Evolutionary conservation across 139 green algal species (phyloP).

Genomic region (Chlorella sp.): DNA sequence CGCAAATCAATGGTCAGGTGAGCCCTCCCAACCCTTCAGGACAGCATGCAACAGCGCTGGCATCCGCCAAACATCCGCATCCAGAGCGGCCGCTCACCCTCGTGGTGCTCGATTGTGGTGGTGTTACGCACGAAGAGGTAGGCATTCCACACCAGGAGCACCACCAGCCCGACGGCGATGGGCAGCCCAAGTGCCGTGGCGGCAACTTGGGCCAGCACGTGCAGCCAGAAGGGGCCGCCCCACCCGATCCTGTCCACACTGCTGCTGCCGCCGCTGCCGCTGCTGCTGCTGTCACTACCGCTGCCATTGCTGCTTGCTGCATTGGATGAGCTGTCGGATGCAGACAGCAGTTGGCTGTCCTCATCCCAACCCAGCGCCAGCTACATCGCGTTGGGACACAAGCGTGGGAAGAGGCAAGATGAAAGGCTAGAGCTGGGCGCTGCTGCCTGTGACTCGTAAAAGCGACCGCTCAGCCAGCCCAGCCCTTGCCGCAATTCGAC

Average conservation of each 20-base stretch:
- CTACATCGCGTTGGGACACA: too few species aligned
- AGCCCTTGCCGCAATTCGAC: too few species aligned
- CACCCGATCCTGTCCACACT: not conserved
- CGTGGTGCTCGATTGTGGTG: constrained; percentile 89
- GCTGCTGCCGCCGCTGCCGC: not conserved
- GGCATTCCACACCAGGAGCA: constrained; percentile 85
- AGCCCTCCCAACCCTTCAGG: too few species aligned
- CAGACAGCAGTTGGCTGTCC: not conserved
- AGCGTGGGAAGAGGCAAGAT: too few species aligned
- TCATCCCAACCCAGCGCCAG: constrained; percentile 39
- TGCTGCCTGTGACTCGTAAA: too few species aligned
- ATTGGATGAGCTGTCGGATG: not conserved
- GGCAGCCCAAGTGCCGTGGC: constrained; percentile 63
- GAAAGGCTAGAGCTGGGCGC: too few species aligned
- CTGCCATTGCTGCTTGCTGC: not conserved
- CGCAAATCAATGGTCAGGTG: too few species aligned
- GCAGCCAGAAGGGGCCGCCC: constrained; percentile 29
- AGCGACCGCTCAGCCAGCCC: too few species aligned
- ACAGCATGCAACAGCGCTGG: too few species aligned
- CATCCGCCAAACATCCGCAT: too few species aligned
- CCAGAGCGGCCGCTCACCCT: constrained; percentile 52
- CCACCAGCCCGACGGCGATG: constrained; percentile 60
- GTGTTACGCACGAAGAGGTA: constrained; percentile 79
- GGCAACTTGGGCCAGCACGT: constrained; percentile 58
- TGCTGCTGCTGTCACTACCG: not conserved